These are phyloP conservation scores for Ordospora pajunii DNA, from an alignment of 371 early-diverging fungal genomes.

Conservation along the genomic window DNA sequence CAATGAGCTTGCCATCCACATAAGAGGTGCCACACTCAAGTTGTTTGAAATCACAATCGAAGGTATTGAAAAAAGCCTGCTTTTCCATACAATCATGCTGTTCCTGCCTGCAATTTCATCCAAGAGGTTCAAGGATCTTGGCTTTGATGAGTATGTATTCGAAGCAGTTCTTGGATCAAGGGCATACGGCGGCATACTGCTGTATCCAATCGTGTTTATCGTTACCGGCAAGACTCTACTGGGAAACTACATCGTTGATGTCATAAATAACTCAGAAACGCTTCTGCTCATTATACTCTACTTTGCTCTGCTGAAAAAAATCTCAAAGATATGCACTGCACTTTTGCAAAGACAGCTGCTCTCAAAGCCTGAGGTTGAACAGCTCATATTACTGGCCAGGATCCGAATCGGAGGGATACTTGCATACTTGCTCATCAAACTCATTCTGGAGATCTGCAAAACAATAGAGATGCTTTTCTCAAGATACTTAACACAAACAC, in stretches of 20 bases:
- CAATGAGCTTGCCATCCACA: no score
- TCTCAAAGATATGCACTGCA: background rate
- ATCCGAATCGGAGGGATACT: background rate
- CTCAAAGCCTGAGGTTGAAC: background rate
- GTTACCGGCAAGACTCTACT: background rate
- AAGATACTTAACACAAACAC: no score
- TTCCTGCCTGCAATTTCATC: background rate
- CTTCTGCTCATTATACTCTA: background rate
- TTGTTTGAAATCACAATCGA: background rate
- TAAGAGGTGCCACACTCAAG: background rate
- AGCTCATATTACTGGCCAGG: background rate
- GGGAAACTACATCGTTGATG: background rate
- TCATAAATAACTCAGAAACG: background rate
- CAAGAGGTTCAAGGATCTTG: background rate
- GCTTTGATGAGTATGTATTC: background rate
- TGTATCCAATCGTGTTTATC: background rate
- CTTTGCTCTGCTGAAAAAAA: background rate
- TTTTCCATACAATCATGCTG: background rate
- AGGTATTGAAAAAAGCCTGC: background rate
- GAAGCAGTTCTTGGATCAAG: background rate
- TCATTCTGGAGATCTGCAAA: background rate
- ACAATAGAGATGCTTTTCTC: background rate
- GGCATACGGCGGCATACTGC: background rate
- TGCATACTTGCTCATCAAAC: background rate
- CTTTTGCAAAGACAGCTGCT: background rate